Base-by-base conservation (phyloP, 768 basidiomycete genomes). In the Kwoniella dejecticola region DNA sequence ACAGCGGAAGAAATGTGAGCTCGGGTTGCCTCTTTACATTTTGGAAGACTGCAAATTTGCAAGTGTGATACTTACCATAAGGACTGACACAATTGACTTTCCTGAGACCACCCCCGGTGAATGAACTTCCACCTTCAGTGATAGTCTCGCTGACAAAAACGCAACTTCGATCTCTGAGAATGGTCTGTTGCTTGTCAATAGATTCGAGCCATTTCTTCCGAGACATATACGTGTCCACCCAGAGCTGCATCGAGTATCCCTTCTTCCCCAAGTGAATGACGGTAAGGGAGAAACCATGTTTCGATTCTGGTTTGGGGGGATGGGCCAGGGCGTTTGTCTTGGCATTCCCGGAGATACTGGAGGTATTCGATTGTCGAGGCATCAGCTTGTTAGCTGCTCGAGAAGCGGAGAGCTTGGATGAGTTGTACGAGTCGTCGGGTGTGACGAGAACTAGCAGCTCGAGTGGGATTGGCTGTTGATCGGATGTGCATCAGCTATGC, bases 181-280 rank as follows among this genome's bases (percentile, higher is more conserved):
- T 75, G 64, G 88, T 86, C 82, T 97, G 96, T 76, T 95, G 91
- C 81, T 89, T 92, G 71, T 84, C 83, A 68, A 99, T 96, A 60
- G 83, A 81, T 69, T 99, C 96, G 49, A 97, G 79, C 96, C 96
- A 98, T 79, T 96, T 98, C 71, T 87, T 87, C 72, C 97, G 88
- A 67, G 84, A 85, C 54, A 91, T 83, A 46, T 87, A 86, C 27
- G 93, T 89, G 69, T 85, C 87, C 44, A 91, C 90, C 91, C 91
- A 97, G 11, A 99, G 82, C 63, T 91, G 89, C 70, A 97, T 84
- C 66, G 88, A 87, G 77, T 98, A 98, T 63, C 87, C 90, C 78
- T 93, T 91, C 68, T 91, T 85, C 12, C 96, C 96, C 26, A 99
- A 86, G 77, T 95, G 90, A 62, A 90, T 85, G 80, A 98, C 94